These are phyloP conservation scores for Stereum hirsutum DNA, from an alignment of 1,284 basidiomycete genomes.

Conservation along the genomic window DNA sequence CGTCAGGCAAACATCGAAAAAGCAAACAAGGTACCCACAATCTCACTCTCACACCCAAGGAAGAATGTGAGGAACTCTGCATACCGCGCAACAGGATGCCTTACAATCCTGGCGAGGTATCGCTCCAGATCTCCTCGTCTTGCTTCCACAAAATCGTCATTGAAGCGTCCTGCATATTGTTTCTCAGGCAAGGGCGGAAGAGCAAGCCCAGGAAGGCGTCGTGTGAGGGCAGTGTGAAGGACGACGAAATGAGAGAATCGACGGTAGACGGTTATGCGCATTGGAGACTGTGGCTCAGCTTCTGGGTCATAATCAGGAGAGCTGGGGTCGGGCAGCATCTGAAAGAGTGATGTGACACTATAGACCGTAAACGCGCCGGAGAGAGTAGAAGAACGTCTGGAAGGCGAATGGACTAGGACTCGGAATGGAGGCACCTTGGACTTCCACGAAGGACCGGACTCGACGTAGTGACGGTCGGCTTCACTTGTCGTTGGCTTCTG, in stretches of 20 bases:
- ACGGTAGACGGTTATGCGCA: slow-evolving; percentile 63
- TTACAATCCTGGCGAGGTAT: slow-evolving; percentile 60
- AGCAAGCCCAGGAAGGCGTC: slow-evolving; percentile 64
- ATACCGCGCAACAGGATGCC: slow-evolving; percentile 75
- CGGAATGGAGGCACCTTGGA: slow-evolving; percentile 61
- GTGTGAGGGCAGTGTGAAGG: slow-evolving; percentile 59
- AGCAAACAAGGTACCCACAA: slow-evolving; percentile 30
- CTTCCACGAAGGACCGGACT: slow-evolving; percentile 68
- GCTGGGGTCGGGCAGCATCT: slow-evolving; percentile 17
- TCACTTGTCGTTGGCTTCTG: slow-evolving; percentile 20
- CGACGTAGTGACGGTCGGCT: slow-evolving; percentile 63
- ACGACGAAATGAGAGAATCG: slow-evolving; percentile 82
- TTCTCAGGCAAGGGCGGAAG: slow-evolving; percentile 80
- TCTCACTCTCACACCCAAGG: slow-evolving; percentile 63
- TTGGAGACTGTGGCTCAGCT: slow-evolving; percentile 23
- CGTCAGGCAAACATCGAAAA: not conserved
- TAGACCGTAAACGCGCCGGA: slow-evolving; percentile 72
- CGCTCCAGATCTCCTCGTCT: slow-evolving; percentile 72
- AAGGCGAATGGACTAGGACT: slow-evolving; percentile 73
- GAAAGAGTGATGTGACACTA: slow-evolving; percentile 68
- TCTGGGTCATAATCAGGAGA: slow-evolving; percentile 18
- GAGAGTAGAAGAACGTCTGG: slow-evolving; percentile 55
- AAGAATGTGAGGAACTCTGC: slow-evolving; percentile 80
- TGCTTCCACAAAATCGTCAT: slow-evolving; percentile 74
- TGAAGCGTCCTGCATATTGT: slow-evolving; percentile 74